Base-by-base conservation (phyloP, 1,139 yeast genomes). In the Debaryomyces nepalensis region DNA sequence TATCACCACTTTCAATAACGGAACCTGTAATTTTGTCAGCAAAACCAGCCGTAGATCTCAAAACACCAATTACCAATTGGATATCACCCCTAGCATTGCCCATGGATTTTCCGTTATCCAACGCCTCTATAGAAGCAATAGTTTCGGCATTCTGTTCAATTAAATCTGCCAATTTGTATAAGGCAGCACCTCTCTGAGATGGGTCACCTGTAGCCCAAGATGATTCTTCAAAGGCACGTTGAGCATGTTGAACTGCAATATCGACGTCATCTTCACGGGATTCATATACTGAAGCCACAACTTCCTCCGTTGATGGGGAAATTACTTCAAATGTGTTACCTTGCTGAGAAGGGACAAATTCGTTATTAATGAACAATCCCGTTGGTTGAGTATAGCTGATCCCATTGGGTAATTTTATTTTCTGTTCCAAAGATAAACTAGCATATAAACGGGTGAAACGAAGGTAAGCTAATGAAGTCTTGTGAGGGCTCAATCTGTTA, bases 341-440 rank as follows among this genome's bases (percentile, higher is more conserved):
- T 35, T 64, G 64, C 45, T 62, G 63, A 19, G 86, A 69, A 24
- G 69, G 60, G 31, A 78, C 82, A 46, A 78, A 79, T 57, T 82
- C 78, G 59, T 83, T 83, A 71, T 84, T 82, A 63, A 86, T 84
- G 72, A 84, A 86, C 55, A 86, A 68, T 41, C 93, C 91, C n/a
- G 82, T 58, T 45, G 36, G 91, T 58, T 84, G 47, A 16, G 19
- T 26, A 61, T 71, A 74, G 35, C 61, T 61, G 40, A 59, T 54
- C 39, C 81, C 81, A 40, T 67, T 69, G 32, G 81, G 80, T 47
- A 77, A 58, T 1, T 59, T 54, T 46, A 76, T 65, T 40, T 65
- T 66, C 45, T 68, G 68, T 16, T 60, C 53, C 41, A 73, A 51
- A 36, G 77, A 70, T 36, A 53, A 42, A 15, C 27, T 26, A n/a